A percentile compares a stretch with the other conserved stretches of the same genome.
Conservation (phyloP, 371 early-diverging fungal genomes). For the Mortierella sp. region DNA sequence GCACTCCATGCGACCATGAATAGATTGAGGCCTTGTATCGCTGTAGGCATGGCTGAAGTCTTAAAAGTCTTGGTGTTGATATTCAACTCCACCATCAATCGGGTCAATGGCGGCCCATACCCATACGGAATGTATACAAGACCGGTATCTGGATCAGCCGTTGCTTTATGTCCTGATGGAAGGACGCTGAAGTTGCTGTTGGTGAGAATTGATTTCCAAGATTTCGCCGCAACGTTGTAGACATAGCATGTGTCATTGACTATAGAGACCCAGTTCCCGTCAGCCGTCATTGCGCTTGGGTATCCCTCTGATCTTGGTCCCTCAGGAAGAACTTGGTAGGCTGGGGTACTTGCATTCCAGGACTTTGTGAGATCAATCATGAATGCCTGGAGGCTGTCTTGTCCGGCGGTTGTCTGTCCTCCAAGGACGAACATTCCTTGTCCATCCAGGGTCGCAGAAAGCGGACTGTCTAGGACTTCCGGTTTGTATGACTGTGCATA, state of each 20-base stretch:
- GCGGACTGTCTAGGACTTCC: not conserved
- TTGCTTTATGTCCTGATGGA: no score
- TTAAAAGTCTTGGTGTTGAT: not conserved
- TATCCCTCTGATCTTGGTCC: not conserved
- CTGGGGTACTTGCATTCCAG: constrained; percentile 11
- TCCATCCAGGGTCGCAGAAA: not conserved
- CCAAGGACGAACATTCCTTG: constrained; percentile 2
- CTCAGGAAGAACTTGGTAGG: constrained; percentile 5
- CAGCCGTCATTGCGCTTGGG: constrained; percentile 1
- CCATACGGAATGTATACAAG: no score
- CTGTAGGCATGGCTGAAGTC: not conserved
- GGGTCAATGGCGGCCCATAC: not conserved
- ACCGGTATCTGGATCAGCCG: no score
- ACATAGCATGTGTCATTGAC: constrained; percentile 3
- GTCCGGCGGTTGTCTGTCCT: not conserved
- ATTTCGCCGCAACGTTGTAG: not conserved
- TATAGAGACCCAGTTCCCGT: constrained; percentile 5
- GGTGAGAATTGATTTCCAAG: constrained; percentile 1
- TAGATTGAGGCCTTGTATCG: not conserved
- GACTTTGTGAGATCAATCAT: constrained; percentile 18
- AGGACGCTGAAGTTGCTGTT: not conserved
- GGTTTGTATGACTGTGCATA: not conserved
- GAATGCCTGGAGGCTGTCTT: not conserved
- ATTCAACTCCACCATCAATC: not conserved
- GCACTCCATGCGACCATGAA: constrained; percentile 6